A percentile compares a stretch with the other conserved stretches of the same genome.
phyloP scores from a whole-genome alignment of 768 basidiomycete species.

The Agrocybe praecox region DNA sequence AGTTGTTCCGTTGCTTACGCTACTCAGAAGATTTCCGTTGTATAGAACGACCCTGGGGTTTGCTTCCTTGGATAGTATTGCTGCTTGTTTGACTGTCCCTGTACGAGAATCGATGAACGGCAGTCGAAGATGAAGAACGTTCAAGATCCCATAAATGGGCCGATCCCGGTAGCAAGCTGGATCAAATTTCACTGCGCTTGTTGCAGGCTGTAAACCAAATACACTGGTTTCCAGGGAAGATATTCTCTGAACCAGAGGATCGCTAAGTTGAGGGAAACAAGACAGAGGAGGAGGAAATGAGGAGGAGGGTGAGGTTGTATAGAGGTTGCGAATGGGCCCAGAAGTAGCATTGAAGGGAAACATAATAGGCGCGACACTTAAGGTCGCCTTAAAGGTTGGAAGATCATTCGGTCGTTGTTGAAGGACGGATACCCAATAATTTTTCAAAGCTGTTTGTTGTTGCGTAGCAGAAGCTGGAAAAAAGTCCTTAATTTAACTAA shows the following conservation, averaged over 20 bases:
- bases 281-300: conserved; percentile 61
- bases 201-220: conserved; percentile 46
- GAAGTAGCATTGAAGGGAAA: conserved; percentile 61
- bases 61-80: conserved; percentile 44
- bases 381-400: conserved; percentile 44
- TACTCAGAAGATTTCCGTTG: conserved; percentile 51
- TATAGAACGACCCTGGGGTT: conserved; percentile 53
- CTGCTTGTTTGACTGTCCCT: conserved; percentile 51
- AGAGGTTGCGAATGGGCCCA: conserved; percentile 37
- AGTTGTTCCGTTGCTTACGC: conserved; percentile 38
- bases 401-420: conserved; percentile 46
- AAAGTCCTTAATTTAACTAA: conserved; percentile 4
- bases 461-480: conserved; percentile 59
- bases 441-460: conserved; percentile 43
- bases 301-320: conserved; percentile 40
- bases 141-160: conserved; percentile 65
- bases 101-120: conserved; percentile 52
- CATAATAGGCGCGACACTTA: conserved; percentile 49
- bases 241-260: conserved; percentile 40
- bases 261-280: conserved; percentile 58
- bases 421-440: conserved; percentile 59
- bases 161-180: conserved; percentile 54
- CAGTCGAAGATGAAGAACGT: conserved; percentile 57
- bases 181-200: conserved; percentile 41
- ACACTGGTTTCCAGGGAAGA: conserved; percentile 50